Evolutionary conservation across 768 basidiomycete genomes (phyloP), one percentile per base, ranked within the genome.

Genomic region (Artomyces pyxidatus): DNA sequence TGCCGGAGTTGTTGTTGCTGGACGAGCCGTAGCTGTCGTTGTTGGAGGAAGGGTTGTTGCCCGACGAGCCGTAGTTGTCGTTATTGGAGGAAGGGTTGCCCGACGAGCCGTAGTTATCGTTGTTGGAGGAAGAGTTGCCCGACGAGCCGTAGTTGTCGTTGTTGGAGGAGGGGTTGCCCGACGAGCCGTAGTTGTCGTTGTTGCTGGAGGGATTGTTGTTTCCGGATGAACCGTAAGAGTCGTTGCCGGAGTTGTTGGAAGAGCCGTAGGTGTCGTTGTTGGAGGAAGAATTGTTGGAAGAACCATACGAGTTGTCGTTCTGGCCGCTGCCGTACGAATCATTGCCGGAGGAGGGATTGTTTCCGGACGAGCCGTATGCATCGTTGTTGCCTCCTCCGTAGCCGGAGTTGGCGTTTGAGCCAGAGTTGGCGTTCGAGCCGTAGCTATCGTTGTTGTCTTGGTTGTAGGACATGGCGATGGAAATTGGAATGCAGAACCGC

Each of bases 21-120:
- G 57, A 61, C 26, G 46, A 47, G 46, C 47, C 45, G 41, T 37
- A 41, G 29, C 45, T 49, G 51, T 66, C 54, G 45, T 48, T 55
- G 52, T 50, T 54, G 35, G 47, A 57, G 32, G 60, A 53, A n/a
- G 62, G 60, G 22, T 61, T 63, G 42, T 63, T 62, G 4, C 56
- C 57, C 45, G 60, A 61, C 25, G 54, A 57, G 57, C 60, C 59
- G 39, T 63, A 61, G 28, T 30, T 42, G 41, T 35, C 27, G 23
- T 30, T 30, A 23, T 32, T 25, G 17, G 28, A 51, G 4, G 42
- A 45, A 29, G 52, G 26, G 52, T 47, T 49, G 16, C 21, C 21
- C 19, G 43, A 50, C 44, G 45, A 27, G 47, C 40, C 42, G 37
- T 46, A 41, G 49, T 22, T 30, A 27, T 48, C 40, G 52, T 37